Percentiles rank a stretch among this genome's conserved stretches.
Conservation (phyloP, 2,329 filamentous ascomycete genomes). For the Colletotrichum agaves region DNA sequence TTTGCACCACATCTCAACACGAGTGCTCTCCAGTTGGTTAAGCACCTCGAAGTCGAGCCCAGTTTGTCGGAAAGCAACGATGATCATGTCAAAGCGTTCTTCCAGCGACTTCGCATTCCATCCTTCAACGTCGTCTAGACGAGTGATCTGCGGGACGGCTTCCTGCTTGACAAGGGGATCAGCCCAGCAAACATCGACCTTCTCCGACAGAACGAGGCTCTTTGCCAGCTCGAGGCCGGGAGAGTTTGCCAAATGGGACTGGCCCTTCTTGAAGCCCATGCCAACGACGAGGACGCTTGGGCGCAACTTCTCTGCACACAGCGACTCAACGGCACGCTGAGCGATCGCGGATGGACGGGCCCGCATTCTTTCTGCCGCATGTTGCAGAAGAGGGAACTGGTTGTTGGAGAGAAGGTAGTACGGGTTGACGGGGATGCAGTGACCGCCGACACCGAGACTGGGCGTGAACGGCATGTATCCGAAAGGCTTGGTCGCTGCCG, state of each 20-base stretch:
- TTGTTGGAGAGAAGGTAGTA: slow-evolving; percentile 62
- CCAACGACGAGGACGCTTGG: slow-evolving; percentile 57
- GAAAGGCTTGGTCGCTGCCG: slow-evolving; percentile 63
- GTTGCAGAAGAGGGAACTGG: slow-evolving; percentile 57
- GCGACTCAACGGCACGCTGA: slow-evolving; percentile 46
- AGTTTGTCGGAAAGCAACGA: slow-evolving; percentile 55
- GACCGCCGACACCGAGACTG: slow-evolving; percentile 62
- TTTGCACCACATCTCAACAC: slow-evolving; percentile 54
- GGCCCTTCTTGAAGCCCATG: slow-evolving; percentile 62
- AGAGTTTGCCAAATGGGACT: slow-evolving; percentile 59
- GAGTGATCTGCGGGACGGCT: slow-evolving; percentile 52
- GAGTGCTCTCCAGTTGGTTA: slow-evolving; percentile 45
- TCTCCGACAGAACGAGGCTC: slow-evolving; percentile 48
- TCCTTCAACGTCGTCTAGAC: slow-evolving; percentile 46
- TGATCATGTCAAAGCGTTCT: slow-evolving; percentile 53
- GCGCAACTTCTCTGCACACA: slow-evolving; percentile 40
- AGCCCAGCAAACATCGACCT: slow-evolving; percentile 55
- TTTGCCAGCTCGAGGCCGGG: slow-evolving; percentile 57
- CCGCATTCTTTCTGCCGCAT: slow-evolving; percentile 56
- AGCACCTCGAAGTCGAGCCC: slow-evolving; percentile 55
- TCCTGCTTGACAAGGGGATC: slow-evolving; percentile 57
- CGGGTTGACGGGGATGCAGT: slow-evolving; percentile 67
- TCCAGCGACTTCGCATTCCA: slow-evolving; percentile 53
- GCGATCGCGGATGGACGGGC: slow-evolving; percentile 54
- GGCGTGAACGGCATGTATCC: slow-evolving; percentile 61